Evolutionary conservation across 2,329 filamentous ascomycete species (phyloP), one percentile per base, ranked within the genome.

Genomic region (Colletotrichum orchidophilum): DNA sequence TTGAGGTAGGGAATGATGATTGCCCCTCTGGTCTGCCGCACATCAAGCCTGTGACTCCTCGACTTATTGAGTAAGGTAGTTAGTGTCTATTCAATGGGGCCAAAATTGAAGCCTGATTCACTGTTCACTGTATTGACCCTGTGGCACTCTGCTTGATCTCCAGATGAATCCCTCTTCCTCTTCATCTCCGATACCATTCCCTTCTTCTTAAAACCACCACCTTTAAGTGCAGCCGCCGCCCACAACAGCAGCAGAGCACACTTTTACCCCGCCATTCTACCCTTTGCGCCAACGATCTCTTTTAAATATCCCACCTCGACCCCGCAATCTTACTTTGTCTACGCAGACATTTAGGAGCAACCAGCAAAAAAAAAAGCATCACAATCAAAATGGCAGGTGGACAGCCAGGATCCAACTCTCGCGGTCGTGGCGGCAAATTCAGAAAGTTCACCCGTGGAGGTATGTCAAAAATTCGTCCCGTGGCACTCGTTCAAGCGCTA

Each of bases 361-460:
- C 21, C 27, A 66, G 60, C 31, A 70, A 33, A 39, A 71, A 67
- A 53, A 70, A 70, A 70, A 24, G 57, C 53, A 68, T 55, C 58
- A 55, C 58, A 81, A 57, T 70, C 78, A 83, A 77, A 61, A 87
- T 90, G 87, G 80, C 85, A 79, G 81, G 81, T 73, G 80, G 80
- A 70, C 79, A 81, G 63, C 82, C 86, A 53, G 85, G 85, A 74
- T 77, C 81, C 50, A 85, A 81, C 81, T 87, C 92, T 74, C 89
- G 94, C 80, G 95, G 94, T 76, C 93, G 95, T 80, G 95, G 93
- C 78, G 94, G 95, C 83, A 98, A 98, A 85, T 97, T 96, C 83
- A 93, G 91, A 86, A 98, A 98, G 87, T 94, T 93, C 76, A 95
- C 94, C 76, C 90, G 96, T 84, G 96, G 96, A 88, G 95, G 96